phyloP scores from a whole-genome alignment of 139 green algal species.

The Auxenochlorella pyrenoidosa region DNA sequence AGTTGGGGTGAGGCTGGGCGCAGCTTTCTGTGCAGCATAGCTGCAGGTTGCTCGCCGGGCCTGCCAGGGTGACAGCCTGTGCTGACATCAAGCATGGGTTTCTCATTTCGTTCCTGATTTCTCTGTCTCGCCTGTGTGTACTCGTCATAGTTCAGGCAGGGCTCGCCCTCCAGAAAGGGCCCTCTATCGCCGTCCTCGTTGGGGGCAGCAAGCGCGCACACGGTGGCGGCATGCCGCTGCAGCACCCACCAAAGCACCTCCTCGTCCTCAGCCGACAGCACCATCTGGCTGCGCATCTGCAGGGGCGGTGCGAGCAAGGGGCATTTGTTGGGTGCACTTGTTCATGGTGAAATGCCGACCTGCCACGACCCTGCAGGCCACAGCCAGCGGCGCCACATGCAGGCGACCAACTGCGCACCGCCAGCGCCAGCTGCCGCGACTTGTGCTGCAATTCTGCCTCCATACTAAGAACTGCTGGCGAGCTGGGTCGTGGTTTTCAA shows the following conservation, averaged over 20 bases:
- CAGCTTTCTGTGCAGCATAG: too few relatives aligned
- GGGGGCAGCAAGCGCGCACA: background rate
- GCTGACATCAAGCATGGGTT: too few relatives aligned
- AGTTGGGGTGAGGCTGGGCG: too few relatives aligned
- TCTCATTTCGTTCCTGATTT: background rate
- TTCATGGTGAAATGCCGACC: too few relatives aligned
- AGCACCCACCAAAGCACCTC: slow-evolving; percentile 53
- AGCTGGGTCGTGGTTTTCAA: too few relatives aligned
- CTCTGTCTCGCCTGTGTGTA: slow-evolving; percentile 62
- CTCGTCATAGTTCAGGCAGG: slow-evolving; percentile 74
- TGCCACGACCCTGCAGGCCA: too few relatives aligned
- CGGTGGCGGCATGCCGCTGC: slow-evolving; percentile 28
- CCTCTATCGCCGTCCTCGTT: background rate
- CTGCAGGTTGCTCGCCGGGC: too few relatives aligned
- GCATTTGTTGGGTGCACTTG: too few relatives aligned
- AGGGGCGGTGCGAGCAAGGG: background rate
- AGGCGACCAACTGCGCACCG: background rate
- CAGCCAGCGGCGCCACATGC: background rate
- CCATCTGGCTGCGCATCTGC: slow-evolving; percentile 42
- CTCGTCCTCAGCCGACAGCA: slow-evolving; percentile 27
- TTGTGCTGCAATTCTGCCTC: background rate
- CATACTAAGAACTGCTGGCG: too few relatives aligned
- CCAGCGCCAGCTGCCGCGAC: slow-evolving; percentile 10
- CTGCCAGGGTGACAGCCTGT: too few relatives aligned
- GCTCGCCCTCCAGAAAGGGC: background rate